Conservation (phyloP, 352 stramenopile genomes). For the Poterioochromonas sp. region DNA sequence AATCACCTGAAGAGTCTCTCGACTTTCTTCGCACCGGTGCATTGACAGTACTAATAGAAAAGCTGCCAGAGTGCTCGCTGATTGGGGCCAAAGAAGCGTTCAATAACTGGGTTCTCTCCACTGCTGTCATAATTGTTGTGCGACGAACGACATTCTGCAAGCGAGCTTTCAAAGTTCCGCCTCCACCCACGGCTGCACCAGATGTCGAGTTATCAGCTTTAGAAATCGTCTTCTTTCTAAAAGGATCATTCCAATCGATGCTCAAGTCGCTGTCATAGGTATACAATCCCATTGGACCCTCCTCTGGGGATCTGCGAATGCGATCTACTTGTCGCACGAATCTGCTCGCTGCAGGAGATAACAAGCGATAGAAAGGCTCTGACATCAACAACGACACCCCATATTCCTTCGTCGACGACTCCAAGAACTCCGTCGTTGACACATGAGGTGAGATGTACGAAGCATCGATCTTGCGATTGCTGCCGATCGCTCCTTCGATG, state of each 20-base stretch:
- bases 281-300: constrained; percentile 33
- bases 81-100: too few species aligned
- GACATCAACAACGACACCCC: constrained; percentile 16
- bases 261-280: constrained; percentile 36
- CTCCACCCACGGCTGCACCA: too few species aligned
- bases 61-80: too few species aligned
- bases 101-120: too few species aligned
- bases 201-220: too few species aligned
- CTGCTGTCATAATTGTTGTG: too few species aligned
- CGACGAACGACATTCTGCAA: too few species aligned
- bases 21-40: too few species aligned
- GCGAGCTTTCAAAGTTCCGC: too few species aligned
- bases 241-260: constrained; percentile 20
- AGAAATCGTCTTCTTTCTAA: too few species aligned
- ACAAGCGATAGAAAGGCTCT: constrained; percentile 50
- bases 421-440: constrained; percentile 80
- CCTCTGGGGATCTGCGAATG: not conserved
- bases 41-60: too few species aligned
- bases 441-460: constrained; percentile 90
- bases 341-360: not conserved
- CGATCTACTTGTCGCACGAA: constrained; percentile 34
- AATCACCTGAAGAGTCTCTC: too few species aligned
- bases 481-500: constrained; percentile 88
- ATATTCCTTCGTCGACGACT: constrained; percentile 77
- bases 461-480: constrained; percentile 85